phyloP scores from a whole-genome alignment of 2,329 filamentous ascomycete genomes.

The Epichloe hybrida region DNA sequence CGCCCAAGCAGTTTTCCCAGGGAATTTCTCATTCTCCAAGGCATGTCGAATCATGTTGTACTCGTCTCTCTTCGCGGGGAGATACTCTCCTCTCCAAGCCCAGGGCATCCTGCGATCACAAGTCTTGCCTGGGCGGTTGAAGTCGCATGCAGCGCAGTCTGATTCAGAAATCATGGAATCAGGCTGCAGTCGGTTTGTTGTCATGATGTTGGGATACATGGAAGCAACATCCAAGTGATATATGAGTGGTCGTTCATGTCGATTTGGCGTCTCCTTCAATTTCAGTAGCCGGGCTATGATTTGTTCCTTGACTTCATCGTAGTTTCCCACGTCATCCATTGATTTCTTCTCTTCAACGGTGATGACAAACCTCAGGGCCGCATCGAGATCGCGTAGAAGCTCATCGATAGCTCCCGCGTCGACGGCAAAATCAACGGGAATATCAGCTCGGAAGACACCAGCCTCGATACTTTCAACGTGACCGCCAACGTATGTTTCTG shows the following conservation, averaged over 20 bases:
- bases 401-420: slow-evolving; percentile 84
- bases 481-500: slow-evolving; percentile 94
- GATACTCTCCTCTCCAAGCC: slow-evolving; percentile 95
- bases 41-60: slow-evolving; percentile 98
- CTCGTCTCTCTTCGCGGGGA: slow-evolving; percentile 90
- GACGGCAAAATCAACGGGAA: slow-evolving; percentile 87
- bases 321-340: slow-evolving; percentile 66
- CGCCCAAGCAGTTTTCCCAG: slow-evolving; percentile 59
- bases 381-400: slow-evolving; percentile 71
- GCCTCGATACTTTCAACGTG: slow-evolving; percentile 99
- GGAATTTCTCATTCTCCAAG: slow-evolving; percentile 84
- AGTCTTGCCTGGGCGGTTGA: slow-evolving; percentile 93
- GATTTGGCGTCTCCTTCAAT: slow-evolving; percentile 71
- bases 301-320: slow-evolving; percentile 71
- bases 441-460: slow-evolving; percentile 90
- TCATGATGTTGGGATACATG: slow-evolving; percentile 99
- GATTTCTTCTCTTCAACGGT: slow-evolving; percentile 74
- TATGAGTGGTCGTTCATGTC: slow-evolving; percentile 76
- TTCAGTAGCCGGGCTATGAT: slow-evolving; percentile 58
- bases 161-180: slow-evolving; percentile 98
- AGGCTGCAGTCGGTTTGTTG: slow-evolving; percentile 89
- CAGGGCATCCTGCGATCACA: slow-evolving; percentile 90
- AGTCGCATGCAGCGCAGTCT: slow-evolving; percentile 93
- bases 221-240: slow-evolving; percentile 98
- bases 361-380: slow-evolving; percentile 77